These are phyloP conservation scores for Sporothrix luriei DNA, from an alignment of 2,329 filamentous ascomycete genomes.

Conservation along the genomic window DNA sequence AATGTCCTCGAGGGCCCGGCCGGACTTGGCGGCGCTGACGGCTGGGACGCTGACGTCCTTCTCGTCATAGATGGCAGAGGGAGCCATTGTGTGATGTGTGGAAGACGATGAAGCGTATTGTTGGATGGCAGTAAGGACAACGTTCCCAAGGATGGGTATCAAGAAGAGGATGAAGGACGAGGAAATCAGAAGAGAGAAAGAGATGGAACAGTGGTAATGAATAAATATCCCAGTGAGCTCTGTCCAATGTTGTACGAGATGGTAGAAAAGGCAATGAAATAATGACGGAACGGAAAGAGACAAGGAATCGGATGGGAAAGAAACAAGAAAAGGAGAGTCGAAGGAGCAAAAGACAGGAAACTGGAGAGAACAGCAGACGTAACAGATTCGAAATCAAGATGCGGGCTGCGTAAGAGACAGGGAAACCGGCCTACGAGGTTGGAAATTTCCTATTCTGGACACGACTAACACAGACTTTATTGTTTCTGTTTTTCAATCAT, in stretches of 20 bases:
- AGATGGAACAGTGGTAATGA: not conserved
- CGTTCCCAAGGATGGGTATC: not conserved
- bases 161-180: not conserved
- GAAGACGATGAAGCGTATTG: not conserved
- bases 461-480: slow-evolving; percentile 18
- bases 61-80: slow-evolving; percentile 39
- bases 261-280: not conserved
- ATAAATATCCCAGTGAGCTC: slow-evolving; percentile 21
- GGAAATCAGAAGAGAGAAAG: not conserved
- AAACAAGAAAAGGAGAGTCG: not conserved
- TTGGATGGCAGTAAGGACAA: not conserved
- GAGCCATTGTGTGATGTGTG: slow-evolving; percentile 39
- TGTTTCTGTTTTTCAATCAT: not conserved
- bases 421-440: not conserved
- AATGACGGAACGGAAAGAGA: not conserved
- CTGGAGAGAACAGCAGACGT: not conserved
- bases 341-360: not conserved
- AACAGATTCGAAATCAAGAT: not conserved
- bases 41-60: slow-evolving; percentile 29
- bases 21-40: slow-evolving; percentile 31
- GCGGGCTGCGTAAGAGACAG: not conserved
- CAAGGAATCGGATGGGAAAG: not conserved
- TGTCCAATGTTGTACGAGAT: not conserved
- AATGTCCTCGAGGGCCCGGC: slow-evolving; percentile 42
- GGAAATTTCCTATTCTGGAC: slow-evolving; percentile 32